Percentiles rank a stretch among this genome's conserved stretches.
Evolutionary conservation across 371 early-diverging fungal species (phyloP).

Genomic region (Gilbertella persicaria): DNA sequence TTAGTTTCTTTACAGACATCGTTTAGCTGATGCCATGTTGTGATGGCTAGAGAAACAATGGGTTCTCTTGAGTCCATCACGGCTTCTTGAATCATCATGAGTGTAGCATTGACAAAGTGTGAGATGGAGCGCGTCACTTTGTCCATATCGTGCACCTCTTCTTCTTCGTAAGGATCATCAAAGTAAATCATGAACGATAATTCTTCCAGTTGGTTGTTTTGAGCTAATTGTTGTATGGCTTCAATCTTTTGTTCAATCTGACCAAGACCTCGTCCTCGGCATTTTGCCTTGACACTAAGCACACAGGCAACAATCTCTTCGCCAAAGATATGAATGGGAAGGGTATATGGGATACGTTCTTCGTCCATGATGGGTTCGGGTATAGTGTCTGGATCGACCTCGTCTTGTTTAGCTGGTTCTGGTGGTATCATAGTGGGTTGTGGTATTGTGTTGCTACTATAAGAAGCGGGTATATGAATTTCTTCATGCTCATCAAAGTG

Average conservation of each 20-base stretch:
- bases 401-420: background rate
- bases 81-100: slow-evolving; percentile 60
- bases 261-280: slow-evolving; percentile 52
- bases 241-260: slow-evolving; percentile 42
- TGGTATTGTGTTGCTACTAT: too few relatives aligned
- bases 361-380: slow-evolving; percentile 59
- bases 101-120: slow-evolving; percentile 54
- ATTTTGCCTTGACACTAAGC: slow-evolving; percentile 53
- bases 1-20: slow-evolving; percentile 18
- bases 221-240: slow-evolving; percentile 16
- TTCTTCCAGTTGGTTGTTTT: slow-evolving; percentile 6
- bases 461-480: background rate
- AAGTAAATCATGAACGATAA: background rate
- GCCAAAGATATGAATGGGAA: slow-evolving; percentile 1
- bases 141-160: slow-evolving; percentile 7
- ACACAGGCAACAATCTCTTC: slow-evolving; percentile 48
- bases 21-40: slow-evolving; percentile 59
- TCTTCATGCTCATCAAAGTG: background rate
- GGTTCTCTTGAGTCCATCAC: slow-evolving; percentile 70
- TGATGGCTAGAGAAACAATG: slow-evolving; percentile 47
- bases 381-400: slow-evolving; percentile 33
- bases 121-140: background rate
- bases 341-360: slow-evolving; percentile 46
- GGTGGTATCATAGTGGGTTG: slow-evolving; percentile 1
- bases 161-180: slow-evolving; percentile 5